Evolutionary conservation across 2,329 filamentous ascomycete species (phyloP).

Genomic region (Fusarium nematophilum): DNA sequence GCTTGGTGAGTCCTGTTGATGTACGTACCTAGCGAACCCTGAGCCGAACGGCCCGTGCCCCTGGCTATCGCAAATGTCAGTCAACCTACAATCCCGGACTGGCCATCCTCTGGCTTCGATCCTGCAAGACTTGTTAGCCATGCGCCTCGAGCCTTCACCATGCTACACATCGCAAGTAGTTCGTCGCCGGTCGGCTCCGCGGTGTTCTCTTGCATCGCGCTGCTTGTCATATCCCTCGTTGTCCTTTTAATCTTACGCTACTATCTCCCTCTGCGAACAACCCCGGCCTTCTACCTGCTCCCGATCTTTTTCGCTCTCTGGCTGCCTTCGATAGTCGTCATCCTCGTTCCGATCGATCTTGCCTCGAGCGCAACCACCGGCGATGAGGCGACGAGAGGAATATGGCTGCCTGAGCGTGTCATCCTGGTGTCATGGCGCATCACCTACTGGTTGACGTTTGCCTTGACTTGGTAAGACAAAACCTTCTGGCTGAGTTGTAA

Average conservation of each 20-base stretch:
- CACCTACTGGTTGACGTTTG: slow-evolving; percentile 96
- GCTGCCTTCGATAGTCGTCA: slow-evolving; percentile 88
- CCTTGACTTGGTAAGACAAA: slow-evolving; percentile 81
- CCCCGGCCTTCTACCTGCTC: slow-evolving; percentile 87
- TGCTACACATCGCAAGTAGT: slow-evolving; percentile 62
- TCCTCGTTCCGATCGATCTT: slow-evolving; percentile 95
- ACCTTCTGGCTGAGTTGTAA: not conserved
- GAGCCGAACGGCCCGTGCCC: slow-evolving; percentile 39
- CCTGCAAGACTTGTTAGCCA: slow-evolving; percentile 43
- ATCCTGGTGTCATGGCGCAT: slow-evolving; percentile 93
- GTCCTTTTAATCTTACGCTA: slow-evolving; percentile 88
- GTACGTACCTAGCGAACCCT: slow-evolving; percentile 22
- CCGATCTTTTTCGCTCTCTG: slow-evolving; percentile 97
- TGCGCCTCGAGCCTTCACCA: slow-evolving; percentile 52
- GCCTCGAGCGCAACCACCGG: slow-evolving; percentile 83
- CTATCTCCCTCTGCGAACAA: slow-evolving; percentile 90
- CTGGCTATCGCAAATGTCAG: slow-evolving; percentile 35
- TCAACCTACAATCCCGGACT: slow-evolving; percentile 21
- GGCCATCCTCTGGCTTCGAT: slow-evolving; percentile 32
- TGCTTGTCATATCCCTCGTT: slow-evolving; percentile 78
- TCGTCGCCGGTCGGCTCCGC: slow-evolving; percentile 80
- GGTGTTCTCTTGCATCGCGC: slow-evolving; percentile 78
- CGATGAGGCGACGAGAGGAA: slow-evolving; percentile 77
- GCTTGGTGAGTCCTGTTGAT: too few relatives aligned
- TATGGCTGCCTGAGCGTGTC: slow-evolving; percentile 85